A percentile compares a stretch with the other conserved stretches of the same genome.
These are phyloP conservation scores for Geotrichum carabidarum DNA, from an alignment of 1,139 yeast genomes.

Conservation along the genomic window DNA sequence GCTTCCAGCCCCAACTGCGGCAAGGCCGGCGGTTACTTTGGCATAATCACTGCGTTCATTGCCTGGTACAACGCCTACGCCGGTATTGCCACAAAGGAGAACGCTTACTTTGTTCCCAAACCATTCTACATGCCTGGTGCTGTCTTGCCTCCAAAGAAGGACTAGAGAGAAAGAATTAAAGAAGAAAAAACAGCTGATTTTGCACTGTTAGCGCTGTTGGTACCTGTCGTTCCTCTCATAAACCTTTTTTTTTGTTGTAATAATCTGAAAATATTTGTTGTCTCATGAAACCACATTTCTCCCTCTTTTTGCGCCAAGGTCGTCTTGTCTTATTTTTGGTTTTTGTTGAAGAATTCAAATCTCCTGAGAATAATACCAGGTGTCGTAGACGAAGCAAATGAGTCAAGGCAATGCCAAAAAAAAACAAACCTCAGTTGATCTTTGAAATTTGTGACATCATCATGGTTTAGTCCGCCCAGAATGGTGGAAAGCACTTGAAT, in stretches of 20 bases:
- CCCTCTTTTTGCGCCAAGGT: background rate
- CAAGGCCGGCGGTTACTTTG: constrained; percentile 73
- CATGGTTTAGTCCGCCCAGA: no score
- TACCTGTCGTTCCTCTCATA: background rate
- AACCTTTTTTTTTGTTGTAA: background rate
- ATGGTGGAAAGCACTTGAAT: no score
- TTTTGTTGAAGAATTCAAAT: no score
- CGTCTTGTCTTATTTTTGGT: background rate
- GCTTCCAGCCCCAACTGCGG: constrained; percentile 36
- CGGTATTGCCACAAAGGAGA: constrained; percentile 61
- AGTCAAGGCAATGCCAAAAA: no score
- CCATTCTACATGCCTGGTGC: constrained; percentile 42
- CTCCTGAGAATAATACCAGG: no score
- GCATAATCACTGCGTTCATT: constrained; percentile 63
- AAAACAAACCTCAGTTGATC: no score
- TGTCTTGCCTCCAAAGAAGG: background rate
- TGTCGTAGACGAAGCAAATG: no score
- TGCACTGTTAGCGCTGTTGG: no score
- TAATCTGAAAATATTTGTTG: background rate
- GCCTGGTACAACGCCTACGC: constrained; percentile 89
- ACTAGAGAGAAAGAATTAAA: no score
- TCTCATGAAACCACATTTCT: background rate
- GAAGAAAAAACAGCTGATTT: background rate
- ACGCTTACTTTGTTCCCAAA: constrained; percentile 57
- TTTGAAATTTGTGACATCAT: no score